phyloP scores from a whole-genome alignment of 805 yeast species.

The Barnettozyma sucrosica region DNA sequence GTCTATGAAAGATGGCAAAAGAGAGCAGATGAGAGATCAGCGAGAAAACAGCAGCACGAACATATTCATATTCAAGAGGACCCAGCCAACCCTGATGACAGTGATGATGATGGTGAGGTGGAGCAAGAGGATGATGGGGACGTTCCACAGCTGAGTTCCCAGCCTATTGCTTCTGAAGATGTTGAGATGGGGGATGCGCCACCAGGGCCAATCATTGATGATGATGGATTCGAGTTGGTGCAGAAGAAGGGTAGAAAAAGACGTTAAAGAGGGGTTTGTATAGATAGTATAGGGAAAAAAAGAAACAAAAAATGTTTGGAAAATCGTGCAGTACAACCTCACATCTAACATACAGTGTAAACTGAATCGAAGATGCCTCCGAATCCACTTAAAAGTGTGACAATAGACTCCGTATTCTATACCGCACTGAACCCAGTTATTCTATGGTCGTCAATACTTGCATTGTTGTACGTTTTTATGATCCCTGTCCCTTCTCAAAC shows the following conservation, averaged over 20 bases:
- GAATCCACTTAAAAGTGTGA: neutral
- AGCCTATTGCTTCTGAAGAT: constrained; percentile 28
- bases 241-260: constrained; percentile 62
- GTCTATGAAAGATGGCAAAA: constrained; percentile 55
- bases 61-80: constrained; percentile 49
- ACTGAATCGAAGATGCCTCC: neutral
- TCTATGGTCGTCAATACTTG: neutral
- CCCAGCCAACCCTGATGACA: constrained; percentile 55
- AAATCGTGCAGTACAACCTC: too few species aligned
- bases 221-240: constrained; percentile 91
- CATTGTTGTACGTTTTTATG: constrained; percentile 6
- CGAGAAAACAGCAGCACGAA: constrained; percentile 26
- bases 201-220: constrained; percentile 72
- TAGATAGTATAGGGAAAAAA: neutral
- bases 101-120: constrained; percentile 42
- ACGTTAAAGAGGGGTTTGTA: constrained; percentile 10
- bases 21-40: constrained; percentile 38
- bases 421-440: neutral
- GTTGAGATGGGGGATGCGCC: constrained; percentile 34
- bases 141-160: constrained; percentile 19
- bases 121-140: constrained; percentile 27
- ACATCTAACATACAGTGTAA: too few species aligned
- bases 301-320: neutral
- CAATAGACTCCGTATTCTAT: constrained; percentile 3
- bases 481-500: neutral